These are phyloP conservation scores for Chlorophyllum brunneum DNA, from an alignment of 768 basidiomycete species.

Conservation along the genomic window DNA sequence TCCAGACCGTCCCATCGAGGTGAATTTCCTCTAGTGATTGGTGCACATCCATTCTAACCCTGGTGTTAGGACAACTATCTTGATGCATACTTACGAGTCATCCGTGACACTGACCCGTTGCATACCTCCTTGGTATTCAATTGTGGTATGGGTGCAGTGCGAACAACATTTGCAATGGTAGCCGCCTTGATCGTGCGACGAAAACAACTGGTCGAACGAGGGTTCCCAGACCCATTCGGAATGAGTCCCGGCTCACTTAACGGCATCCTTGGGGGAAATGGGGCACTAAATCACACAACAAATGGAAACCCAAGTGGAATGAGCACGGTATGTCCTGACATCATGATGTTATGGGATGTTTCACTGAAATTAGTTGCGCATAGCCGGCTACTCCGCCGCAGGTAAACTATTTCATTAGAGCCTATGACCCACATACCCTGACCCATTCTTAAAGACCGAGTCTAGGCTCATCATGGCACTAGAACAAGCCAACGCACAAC, in stretches of 20 bases:
- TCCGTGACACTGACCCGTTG: slow-evolving; percentile 75
- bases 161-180: slow-evolving; percentile 97
- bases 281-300: background rate
- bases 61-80: slow-evolving; percentile 85
- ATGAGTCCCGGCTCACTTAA: slow-evolving; percentile 26
- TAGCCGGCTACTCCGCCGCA: slow-evolving; percentile 7
- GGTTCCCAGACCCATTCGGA: slow-evolving; percentile 77
- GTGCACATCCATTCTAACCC: background rate
- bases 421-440: background rate
- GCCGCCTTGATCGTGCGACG: slow-evolving; percentile 84
- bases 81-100: slow-evolving; percentile 85
- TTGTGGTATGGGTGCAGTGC: slow-evolving; percentile 95
- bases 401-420: background rate
- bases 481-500: slow-evolving; percentile 75
- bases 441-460: slow-evolving; percentile 41
- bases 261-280: background rate
- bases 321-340: slow-evolving; percentile 11
- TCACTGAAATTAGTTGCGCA: background rate
- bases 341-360: background rate
- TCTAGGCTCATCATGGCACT: slow-evolving; percentile 57
- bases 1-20: slow-evolving; percentile 88
- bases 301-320: slow-evolving; percentile 13
- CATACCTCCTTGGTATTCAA: slow-evolving; percentile 86
- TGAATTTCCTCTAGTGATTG: slow-evolving; percentile 22
- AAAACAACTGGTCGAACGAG: slow-evolving; percentile 63